Evolutionary conservation across 495 filamentous ascomycete species (phyloP), one percentile per base, ranked within the genome.

Genomic region (Bathelium albidoporum): DNA sequence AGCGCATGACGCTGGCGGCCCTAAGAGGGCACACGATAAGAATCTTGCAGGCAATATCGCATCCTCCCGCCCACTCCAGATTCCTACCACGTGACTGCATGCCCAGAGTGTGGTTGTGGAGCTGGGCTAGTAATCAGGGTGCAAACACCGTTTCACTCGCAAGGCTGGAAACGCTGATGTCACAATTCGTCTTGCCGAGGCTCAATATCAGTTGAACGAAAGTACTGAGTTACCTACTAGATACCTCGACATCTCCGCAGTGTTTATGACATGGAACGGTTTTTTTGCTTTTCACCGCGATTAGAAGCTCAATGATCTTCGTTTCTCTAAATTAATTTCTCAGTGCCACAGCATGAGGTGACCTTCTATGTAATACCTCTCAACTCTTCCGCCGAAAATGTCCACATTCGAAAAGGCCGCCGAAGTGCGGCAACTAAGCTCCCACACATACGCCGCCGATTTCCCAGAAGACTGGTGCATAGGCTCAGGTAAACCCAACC

Each of bases 401-500:
- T 28, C 49, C 24, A 55, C 61, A 29, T 87, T 89, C 65, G 80
- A 77, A 58, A 77, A 87, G 58, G 86, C 86, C 43, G 84, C 81
- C 18, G 73, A 76, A 14, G 72, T 88, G 26, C 74, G 74, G 28
- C 77, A 74, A n/a, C 61, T 86, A 45, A 81, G 80, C 64, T 76
- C 80, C 0, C 82, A 86, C 68, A 84, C 81, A 1, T 92, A 91
- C 72, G 70, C 75, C 5, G 80, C 79, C 29, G 45, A 82, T 62
- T 81, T 90, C 39, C 73, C 68, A 11, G 72, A 80, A n/a, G 83
- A 82, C 20, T 93, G 84, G 82, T 87, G 81, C 65, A 89, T 91
- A 65, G 89, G 89, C 55, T 80, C 80, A 41, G 85, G 87, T 88
- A 64, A 9, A 2, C 29, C 22, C 32, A 55, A n/a, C 45, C 44